A percentile compares a stretch with the other conserved stretches of the same genome.
These are phyloP conservation scores for Chytriomyces hyalinus DNA, from an alignment of 192 early-diverging fungal species.

Conservation along the genomic window DNA sequence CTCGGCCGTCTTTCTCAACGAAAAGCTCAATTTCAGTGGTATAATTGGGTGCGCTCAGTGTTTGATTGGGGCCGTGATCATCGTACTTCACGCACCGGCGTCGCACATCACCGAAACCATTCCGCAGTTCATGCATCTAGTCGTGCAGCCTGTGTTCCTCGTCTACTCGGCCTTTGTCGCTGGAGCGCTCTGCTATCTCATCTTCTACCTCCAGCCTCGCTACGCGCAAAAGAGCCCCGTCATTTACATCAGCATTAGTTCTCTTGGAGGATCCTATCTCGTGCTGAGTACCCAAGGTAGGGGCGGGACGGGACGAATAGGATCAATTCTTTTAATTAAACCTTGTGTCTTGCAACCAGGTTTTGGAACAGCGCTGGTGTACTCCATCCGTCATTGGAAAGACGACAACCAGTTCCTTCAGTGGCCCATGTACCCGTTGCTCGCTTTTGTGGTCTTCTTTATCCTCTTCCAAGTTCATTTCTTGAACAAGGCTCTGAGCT, in stretches of 20 bases:
- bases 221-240: conserved; percentile 63
- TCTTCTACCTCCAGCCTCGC: conserved; percentile 60
- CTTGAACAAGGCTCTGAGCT: conserved; percentile 68
- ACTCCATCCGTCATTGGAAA: conserved; percentile 45
- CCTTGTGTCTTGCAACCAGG: conserved; percentile 33
- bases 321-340: background rate
- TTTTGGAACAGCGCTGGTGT: conserved; percentile 63
- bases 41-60: conserved; percentile 68
- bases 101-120: conserved; percentile 50
- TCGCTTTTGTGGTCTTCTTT: conserved; percentile 58
- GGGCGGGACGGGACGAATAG: background rate
- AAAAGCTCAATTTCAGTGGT: conserved; percentile 59
- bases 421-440: conserved; percentile 51
- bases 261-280: conserved; percentile 62
- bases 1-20: conserved; percentile 66
- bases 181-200: conserved; percentile 43
- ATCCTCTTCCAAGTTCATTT: conserved; percentile 67
- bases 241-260: conserved; percentile 51
- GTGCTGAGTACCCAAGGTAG: conserved; percentile 59
- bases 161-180: conserved; percentile 57
- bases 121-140: conserved; percentile 52
- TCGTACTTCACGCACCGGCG: conserved; percentile 55
- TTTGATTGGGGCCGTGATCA: conserved; percentile 67
- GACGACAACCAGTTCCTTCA: conserved; percentile 66
- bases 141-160: conserved; percentile 63